Base-by-base conservation (phyloP, 768 basidiomycete genomes). In the Macrolepiota fuliginosa region DNA sequence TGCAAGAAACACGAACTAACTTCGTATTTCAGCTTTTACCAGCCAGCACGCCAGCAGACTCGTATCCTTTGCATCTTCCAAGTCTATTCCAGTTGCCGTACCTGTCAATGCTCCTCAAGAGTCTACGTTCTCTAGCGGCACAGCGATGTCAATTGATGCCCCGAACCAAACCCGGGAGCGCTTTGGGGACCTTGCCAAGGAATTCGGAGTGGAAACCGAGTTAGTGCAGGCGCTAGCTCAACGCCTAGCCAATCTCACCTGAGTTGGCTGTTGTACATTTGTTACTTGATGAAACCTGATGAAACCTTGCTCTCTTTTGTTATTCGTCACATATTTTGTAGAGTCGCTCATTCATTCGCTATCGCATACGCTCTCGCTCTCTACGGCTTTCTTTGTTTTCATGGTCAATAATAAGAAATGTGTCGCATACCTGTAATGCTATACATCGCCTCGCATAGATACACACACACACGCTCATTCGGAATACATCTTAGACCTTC, bases 121-220 rank as follows among this genome's bases (percentile, higher is more conserved):
- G 12, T 24, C 42, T 46, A 27, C n/a, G 27, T 19, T 10, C 50
- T 40, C 58, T 6, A 4, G 17, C 15, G 35, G 7, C 15, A 35
- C 27, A 12, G 24, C 17, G 10, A 50, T 19, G 1, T 35, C 46
- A n/a, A 46, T 7, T 22, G 46, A 54, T 22, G 19, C 9, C 35
- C 42, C 46, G 7, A 56, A 51, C n/a, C 36, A 55, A 22, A 49
- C 62, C 17, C 49, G 61, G 1, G 51, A 54, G n/a, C 39, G 52
- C 42, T 64, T 66, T 53, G 63, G 40, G 27, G 80, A 81, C 24
- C 79, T 91, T n/a, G 89, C 90, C 24, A 79, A 79, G 65, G 90
- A 91, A 70, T 90, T 90, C 63, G 89, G 89, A n/a, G 79, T 91
- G 22, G 86, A 89, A 57, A 76, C 89, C 35, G 79, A 85, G 46